phyloP scores from a whole-genome alignment of 495 filamentous ascomycete genomes.

The Daldinia decipiens region DNA sequence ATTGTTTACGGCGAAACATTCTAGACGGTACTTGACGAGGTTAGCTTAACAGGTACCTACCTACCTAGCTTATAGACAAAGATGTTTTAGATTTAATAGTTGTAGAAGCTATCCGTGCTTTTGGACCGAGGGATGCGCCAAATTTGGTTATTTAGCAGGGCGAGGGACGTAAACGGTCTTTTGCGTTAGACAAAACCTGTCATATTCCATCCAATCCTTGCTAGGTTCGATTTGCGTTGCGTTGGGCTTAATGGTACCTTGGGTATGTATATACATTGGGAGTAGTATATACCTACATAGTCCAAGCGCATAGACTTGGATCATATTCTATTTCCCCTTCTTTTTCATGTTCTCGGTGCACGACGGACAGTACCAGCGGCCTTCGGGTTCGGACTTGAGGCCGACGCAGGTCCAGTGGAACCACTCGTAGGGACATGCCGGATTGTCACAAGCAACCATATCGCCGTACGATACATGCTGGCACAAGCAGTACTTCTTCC shows the following conservation, averaged over 20 bases:
- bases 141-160: background rate
- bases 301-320: background rate
- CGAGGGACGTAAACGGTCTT: background rate
- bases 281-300: background rate
- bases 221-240: background rate
- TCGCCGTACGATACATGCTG: constrained; percentile 93
- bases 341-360: constrained; percentile 73
- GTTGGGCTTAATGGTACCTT: background rate
- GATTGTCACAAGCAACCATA: constrained; percentile 98
- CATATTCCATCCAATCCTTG: background rate
- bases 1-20: background rate
- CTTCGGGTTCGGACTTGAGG: constrained; percentile 85
- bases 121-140: background rate
- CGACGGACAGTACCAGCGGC: constrained; percentile 91
- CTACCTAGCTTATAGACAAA: background rate
- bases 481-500: constrained; percentile 91
- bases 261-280: background rate
- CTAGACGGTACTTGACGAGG: background rate
- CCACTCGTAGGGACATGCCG: constrained; percentile 92
- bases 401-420: constrained; percentile 98
- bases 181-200: background rate
- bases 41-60: no score
- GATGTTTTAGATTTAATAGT: background rate
- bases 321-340: constrained; percentile 41
- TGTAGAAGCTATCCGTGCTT: background rate